Conservation (phyloP, 257 asterid genomes). For the Misopates orontium region DNA sequence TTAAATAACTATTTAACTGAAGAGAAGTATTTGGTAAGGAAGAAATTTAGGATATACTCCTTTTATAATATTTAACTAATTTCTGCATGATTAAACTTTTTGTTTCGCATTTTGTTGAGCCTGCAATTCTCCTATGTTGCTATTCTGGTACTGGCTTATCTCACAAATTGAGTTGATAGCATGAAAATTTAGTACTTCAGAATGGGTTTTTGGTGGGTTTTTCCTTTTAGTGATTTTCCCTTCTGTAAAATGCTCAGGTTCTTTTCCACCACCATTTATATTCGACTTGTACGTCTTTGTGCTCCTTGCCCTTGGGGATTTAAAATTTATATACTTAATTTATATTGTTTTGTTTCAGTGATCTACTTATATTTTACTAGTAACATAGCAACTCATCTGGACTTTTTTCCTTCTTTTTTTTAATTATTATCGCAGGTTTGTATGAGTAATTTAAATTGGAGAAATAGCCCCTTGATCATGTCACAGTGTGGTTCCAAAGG, state of each 20-base stretch:
- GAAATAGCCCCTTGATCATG: conserved; percentile 96
- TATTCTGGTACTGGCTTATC: conserved; percentile 8
- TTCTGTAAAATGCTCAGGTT: neutral
- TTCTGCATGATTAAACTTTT: too few relatives aligned
- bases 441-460: conserved; percentile 76
- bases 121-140: conserved; percentile 11
- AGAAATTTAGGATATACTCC: too few relatives aligned
- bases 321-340: neutral
- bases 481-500: conserved; percentile 99
- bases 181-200: neutral
- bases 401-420: too few relatives aligned
- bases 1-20: too few relatives aligned
- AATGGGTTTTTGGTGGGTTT: too few relatives aligned
- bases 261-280: too few relatives aligned
- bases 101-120: neutral
- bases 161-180: conserved; percentile 14
- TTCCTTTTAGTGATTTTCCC: conserved; percentile 3
- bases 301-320: too few relatives aligned
- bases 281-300: too few relatives aligned
- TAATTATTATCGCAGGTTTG: conserved; percentile 67
- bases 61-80: too few relatives aligned
- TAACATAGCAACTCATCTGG: conserved; percentile 9
- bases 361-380: neutral
- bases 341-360: conserved; percentile 1
- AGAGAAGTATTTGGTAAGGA: too few relatives aligned